Conservation (phyloP, 148 eudicot genomes). For the Diospyros lotus region DNA sequence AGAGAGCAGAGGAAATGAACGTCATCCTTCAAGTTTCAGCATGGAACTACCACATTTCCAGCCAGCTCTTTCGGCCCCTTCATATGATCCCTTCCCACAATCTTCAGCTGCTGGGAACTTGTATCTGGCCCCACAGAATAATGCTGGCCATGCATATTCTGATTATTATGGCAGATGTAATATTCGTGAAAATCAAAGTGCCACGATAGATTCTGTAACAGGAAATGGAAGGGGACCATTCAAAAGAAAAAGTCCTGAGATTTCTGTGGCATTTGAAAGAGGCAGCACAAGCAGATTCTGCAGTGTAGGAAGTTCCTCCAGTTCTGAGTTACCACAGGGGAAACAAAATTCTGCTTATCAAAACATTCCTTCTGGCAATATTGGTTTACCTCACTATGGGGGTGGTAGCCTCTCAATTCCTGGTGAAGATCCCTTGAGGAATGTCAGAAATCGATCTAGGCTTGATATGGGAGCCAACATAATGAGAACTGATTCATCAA, state of each 20-base stretch:
- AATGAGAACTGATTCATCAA: constrained; percentile 17
- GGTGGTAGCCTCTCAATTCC: constrained; percentile 17
- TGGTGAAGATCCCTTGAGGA: constrained; percentile 27
- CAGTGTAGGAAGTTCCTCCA: constrained; percentile 27
- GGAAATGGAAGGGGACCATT: constrained; percentile 14
- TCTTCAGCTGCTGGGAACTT: constrained; percentile 17
- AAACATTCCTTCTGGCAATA: not conserved
- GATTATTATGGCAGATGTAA: constrained; percentile 9
- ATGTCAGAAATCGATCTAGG: constrained; percentile 30
- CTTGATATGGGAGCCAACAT: constrained; percentile 15
- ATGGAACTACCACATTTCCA: constrained; percentile 16
- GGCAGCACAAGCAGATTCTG: constrained; percentile 25
- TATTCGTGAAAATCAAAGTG: constrained; percentile 12
- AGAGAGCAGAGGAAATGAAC: constrained; percentile 12
- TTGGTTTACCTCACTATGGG: constrained; percentile 16
- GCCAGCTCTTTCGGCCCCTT: constrained; percentile 18
- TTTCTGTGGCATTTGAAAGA: constrained; percentile 16
- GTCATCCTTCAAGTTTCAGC: constrained; percentile 23
- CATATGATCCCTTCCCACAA: constrained; percentile 17
- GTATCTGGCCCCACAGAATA: constrained; percentile 10
- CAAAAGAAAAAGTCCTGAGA: constrained; percentile 25
- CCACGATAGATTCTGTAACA: constrained; percentile 8
- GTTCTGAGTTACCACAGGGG: constrained; percentile 16
- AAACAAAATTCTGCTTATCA: constrained; percentile 18
- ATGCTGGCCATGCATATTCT: constrained; percentile 8